Evolutionary conservation across 2,329 filamentous ascomycete genomes (phyloP).

Genomic region (Aspergillus ochraceoroseus): DNA sequence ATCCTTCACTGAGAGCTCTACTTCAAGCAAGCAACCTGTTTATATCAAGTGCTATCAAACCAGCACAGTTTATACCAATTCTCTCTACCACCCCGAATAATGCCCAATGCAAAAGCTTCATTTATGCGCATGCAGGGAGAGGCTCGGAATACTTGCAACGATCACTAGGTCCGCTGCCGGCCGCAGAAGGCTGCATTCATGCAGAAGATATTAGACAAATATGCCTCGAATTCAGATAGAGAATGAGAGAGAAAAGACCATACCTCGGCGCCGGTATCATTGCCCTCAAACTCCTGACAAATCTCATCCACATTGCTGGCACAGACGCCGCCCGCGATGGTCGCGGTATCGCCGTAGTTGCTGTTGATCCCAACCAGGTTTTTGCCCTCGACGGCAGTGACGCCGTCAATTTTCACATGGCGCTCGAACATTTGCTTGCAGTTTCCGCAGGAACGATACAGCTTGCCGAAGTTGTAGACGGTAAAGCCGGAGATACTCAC

Average conservation of each 20-base stretch:
- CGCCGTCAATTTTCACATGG: constrained; percentile 28
- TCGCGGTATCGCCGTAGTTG: constrained; percentile 11
- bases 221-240: neutral
- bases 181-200: constrained; percentile 3
- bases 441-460: constrained; percentile 49
- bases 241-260: neutral
- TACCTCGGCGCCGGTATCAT: constrained; percentile 24
- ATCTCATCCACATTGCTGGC: constrained; percentile 19
- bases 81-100: too few species aligned
- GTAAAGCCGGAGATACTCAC: constrained; percentile 38
- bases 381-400: constrained; percentile 31
- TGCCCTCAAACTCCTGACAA: constrained; percentile 29
- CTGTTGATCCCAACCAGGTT: constrained; percentile 35
- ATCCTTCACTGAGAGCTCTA: too few species aligned
- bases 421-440: constrained; percentile 27
- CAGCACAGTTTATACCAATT: too few species aligned
- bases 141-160: constrained; percentile 5
- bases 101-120: too few species aligned
- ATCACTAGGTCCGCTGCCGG: constrained; percentile 1
- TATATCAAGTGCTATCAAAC: too few species aligned
- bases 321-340: constrained; percentile 29
- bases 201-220: neutral
- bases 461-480: constrained; percentile 41
- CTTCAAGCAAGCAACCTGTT: too few species aligned
- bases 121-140: constrained; percentile 53